These are phyloP conservation scores for Paramecium caudatum DNA, from an alignment of 73 alveolate genomes.

Conservation along the genomic window DNA sequence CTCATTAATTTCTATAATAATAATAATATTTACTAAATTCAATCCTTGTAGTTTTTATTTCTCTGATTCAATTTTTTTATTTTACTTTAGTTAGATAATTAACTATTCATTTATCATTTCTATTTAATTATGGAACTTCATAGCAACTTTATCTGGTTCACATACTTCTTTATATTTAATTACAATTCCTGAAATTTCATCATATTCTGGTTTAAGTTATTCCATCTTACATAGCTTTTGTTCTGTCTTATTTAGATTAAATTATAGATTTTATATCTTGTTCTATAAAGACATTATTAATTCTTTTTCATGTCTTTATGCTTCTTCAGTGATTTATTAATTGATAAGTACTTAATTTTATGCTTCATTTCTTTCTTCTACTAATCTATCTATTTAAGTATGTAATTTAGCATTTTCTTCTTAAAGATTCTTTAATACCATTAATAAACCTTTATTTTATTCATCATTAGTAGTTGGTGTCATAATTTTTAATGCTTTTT, in stretches of 20 bases:
- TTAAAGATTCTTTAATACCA: conserved; percentile 30
- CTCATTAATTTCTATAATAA: conserved; percentile 28
- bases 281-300: conserved; percentile 5
- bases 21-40: conserved; percentile 32
- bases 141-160: conserved; percentile 54
- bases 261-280: conserved; percentile 21
- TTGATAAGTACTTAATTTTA: conserved; percentile 42
- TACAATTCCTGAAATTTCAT: conserved; percentile 60
- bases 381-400: not conserved
- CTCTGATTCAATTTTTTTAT: not conserved
- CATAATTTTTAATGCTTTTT: conserved; percentile 34
- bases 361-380: conserved; percentile 64
- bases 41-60: conserved; percentile 46
- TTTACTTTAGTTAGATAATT: not conserved
- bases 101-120: not conserved
- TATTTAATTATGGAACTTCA: conserved; percentile 41
- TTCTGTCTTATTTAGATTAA: conserved; percentile 41
- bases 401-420: conserved; percentile 50
- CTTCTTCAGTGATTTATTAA: conserved; percentile 66
- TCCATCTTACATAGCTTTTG: conserved; percentile 9
- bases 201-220: conserved; percentile 62
- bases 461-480: conserved; percentile 30
- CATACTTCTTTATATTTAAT: conserved; percentile 49
- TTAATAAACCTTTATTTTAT: conserved; percentile 8
- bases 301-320: conserved; percentile 66